These are phyloP conservation scores for Paracamarosporium sp. DNA, from an alignment of 2,329 filamentous ascomycete species.

Conservation along the genomic window DNA sequence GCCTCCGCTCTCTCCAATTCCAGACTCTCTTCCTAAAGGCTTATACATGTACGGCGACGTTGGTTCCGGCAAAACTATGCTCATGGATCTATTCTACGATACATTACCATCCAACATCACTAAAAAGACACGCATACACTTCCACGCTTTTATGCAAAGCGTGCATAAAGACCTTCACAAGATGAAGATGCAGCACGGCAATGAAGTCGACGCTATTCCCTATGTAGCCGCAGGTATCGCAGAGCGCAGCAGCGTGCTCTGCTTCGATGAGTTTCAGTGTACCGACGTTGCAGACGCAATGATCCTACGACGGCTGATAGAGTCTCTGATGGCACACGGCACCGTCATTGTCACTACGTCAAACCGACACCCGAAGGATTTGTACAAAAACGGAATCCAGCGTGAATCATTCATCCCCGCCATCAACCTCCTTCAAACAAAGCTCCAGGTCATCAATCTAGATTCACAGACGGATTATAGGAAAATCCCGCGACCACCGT, in stretches of 20 bases:
- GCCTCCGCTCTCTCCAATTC: constrained; percentile 60
- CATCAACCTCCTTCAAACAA: constrained; percentile 86
- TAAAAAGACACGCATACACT: constrained; percentile 92
- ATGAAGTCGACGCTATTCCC: constrained; percentile 86
- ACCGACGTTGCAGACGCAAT: constrained; percentile 98
- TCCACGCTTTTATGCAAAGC: constrained; percentile 99
- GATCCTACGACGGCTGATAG: constrained; percentile 89
- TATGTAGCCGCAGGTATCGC: constrained; percentile 96
- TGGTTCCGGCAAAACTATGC: constrained; percentile 97
- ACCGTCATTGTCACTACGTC: constrained; percentile 95
- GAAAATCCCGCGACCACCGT: constrained; percentile 91
- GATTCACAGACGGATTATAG: constrained; percentile 96
- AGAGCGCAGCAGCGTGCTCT: constrained; percentile 81
- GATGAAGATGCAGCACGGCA: constrained; percentile 88
- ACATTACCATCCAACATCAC: constrained; percentile 81
- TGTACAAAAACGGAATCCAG: constrained; percentile 98
- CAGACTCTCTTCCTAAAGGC: constrained; percentile 80
- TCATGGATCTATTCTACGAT: constrained; percentile 98
- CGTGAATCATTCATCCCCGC: constrained; percentile 94
- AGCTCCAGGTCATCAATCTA: constrained; percentile 88
- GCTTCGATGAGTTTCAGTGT: constrained; percentile 98
- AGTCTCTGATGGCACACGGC: constrained; percentile 94
- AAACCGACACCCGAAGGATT: constrained; percentile 92
- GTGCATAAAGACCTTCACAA: constrained; percentile 89
- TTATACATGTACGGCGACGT: constrained; percentile 97